Evolutionary conservation across 805 yeast species (phyloP).

Genomic region (Saturnispora sanitii): DNA sequence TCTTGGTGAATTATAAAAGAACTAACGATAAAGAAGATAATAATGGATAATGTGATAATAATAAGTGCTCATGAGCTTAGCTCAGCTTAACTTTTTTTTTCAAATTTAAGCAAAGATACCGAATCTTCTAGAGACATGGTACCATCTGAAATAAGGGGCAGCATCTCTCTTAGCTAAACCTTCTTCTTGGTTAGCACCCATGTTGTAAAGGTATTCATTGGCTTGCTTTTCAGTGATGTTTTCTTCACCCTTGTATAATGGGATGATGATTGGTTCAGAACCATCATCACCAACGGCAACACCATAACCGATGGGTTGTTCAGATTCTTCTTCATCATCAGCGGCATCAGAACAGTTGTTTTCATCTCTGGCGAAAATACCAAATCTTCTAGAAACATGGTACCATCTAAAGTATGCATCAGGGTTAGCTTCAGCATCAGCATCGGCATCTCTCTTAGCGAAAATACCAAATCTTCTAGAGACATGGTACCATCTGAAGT

Average conservation of each 20-base stretch:
- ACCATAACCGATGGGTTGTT: constrained; percentile 7
- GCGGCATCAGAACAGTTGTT: not conserved
- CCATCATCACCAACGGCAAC: constrained; percentile 5
- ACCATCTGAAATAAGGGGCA: constrained; percentile 3
- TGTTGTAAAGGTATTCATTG: not conserved
- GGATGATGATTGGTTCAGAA: constrained; percentile 5
- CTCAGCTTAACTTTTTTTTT: too few relatives aligned
- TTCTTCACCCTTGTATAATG: constrained; percentile 7
- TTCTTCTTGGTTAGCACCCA: constrained; percentile 5
- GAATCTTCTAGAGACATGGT: constrained; percentile 3
- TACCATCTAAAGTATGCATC: constrained; percentile 6
- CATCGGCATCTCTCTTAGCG: not conserved
- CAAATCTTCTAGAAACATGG: constrained; percentile 8
- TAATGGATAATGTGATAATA: not conserved
- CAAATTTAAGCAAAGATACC: constrained; percentile 5
- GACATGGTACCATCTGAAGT: constrained; percentile 8
- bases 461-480: constrained; percentile 7
- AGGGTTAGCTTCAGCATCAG: not conserved
- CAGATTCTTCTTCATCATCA: constrained; percentile 3
- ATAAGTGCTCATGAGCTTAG: too few relatives aligned
- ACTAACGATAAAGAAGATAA: not conserved
- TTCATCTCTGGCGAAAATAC: constrained; percentile 7
- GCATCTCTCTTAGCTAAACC: constrained; percentile 6
- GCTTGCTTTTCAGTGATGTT: constrained; percentile 7
- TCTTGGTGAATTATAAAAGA: not conserved